Base-by-base conservation (phyloP, 805 yeast genomes). In the Komagataella pastoris region DNA sequence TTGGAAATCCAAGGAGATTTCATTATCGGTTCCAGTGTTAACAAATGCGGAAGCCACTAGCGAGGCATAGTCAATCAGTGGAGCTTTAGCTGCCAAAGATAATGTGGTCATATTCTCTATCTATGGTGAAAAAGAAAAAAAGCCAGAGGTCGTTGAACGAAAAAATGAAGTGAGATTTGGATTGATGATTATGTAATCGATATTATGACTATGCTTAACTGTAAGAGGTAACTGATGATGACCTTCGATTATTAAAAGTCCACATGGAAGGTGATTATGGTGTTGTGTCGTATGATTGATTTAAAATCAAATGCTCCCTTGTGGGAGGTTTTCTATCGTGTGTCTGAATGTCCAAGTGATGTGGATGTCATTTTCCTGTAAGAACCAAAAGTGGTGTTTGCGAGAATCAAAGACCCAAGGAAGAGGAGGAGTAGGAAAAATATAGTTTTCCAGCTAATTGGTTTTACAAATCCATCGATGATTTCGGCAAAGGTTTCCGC, bases 401-500 rank as follows among this genome's bases (percentile, higher is more conserved):
- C 75, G 6, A 75, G 66, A 7, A 75, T 60, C 30, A 82, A 63
- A 2, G 80, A 68, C 1, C 85, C 86, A 46, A 79, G 67, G 3
- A 76, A 62, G 18, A 77, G 57, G 1, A 74, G 48, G 3, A 71
- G 54, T 14, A 81, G 57, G 51, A 81, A 72, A 3, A 77, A 55
- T 61, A 85, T 72, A 3, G 89, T 71, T 62, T 85, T 83, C 77
- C 86, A 76, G 36, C 83, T 77, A 44, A 88, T 82, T 2, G 87
- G 84, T 53, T 74, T 77, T 19, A 86, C 66, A 59, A 88, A 88
- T 1, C 89, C 80, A 65, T 88, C 85, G 47, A 88, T 69, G 6
- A 87, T 85, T 55, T 85, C 91, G 1, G 95, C 95, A 58, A 88
- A 74, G 0, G 91, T 83, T 61, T 83, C 89, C 0, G 95, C 95